Base-by-base conservation (phyloP, 345 rosid species). In the Nephelium lappaceum region DNA sequence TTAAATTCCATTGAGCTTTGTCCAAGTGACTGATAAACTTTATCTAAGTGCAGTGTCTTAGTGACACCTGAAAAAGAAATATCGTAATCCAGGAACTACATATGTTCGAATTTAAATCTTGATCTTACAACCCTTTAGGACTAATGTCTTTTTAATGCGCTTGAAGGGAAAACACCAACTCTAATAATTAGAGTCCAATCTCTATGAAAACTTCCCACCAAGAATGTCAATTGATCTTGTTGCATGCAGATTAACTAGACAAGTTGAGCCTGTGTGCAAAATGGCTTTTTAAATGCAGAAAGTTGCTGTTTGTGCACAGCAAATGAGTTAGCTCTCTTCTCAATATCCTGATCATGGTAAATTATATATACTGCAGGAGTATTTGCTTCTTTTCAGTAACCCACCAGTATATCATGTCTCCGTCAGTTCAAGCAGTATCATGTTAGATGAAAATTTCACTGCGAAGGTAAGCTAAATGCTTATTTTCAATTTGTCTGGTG, bases 381-480 rank as follows among this genome's bases (percentile, higher is more conserved):
- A 96, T 81, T 77, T 94, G 85, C 86, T 93, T 73, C 85, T 92
- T 73, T 96, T 92, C 86, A 90, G 91, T 74, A 89, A 87, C 58
- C 92, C 91, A 49, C 91, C 91, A 14, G 75, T 86, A 14, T 88
- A 87, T 80, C 90, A 83, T 73, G 92, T 94, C 75, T 92, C 98
- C 75, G 76, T 96, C 80, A 93, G 81, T 83, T 90, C 99, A 74
- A 91, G 97, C 72, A 92, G 84, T 72, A 86, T 95, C 82, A 90
- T 95, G 94, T 83, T 96, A 64, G 99, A 93, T 74, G 95, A 89
- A 71, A 90, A 93, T 88, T 93, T 91, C 83, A 93, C 83, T 0
- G 93, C 97, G 21, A 95, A 93, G 93, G 99, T 92, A 47, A 78
- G 77, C 45, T 36, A 53, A 62, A 12, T 38, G 70, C 67, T 67